Percentiles rank a stretch among this genome's conserved stretches.
Evolutionary conservation across 345 rosid genomes (phyloP).

Genomic region (Heritiera fomes): DNA sequence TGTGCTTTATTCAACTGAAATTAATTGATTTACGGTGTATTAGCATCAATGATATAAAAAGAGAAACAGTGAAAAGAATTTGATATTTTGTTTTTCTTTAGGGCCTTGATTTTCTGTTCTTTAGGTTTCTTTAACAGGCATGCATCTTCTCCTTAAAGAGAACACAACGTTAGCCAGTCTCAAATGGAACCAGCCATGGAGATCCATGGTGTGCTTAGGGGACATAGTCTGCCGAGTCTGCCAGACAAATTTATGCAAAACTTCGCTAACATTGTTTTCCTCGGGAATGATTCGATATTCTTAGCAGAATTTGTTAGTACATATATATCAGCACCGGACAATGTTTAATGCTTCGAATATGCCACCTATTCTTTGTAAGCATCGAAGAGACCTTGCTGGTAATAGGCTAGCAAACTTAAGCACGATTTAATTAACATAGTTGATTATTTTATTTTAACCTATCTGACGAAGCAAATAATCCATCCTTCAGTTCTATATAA

Average conservation of each 20-base stretch:
- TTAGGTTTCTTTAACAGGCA: not conserved
- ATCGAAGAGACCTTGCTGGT: conserved; percentile 10
- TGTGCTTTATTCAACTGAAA: not conserved
- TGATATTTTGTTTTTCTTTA: not conserved
- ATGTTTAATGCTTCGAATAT: conserved; percentile 27
- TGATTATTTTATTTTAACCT: not conserved
- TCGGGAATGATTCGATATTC: too few relatives aligned
- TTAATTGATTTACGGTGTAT: not conserved
- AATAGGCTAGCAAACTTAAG: not conserved
- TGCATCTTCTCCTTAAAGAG: not conserved
- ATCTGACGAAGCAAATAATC: not conserved
- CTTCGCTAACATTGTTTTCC: not conserved
- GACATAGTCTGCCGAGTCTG: not conserved
- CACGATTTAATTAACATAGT: not conserved
- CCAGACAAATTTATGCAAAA: not conserved
- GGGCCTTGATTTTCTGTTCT: not conserved
- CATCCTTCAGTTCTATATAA: not conserved
- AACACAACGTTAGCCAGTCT: not conserved
- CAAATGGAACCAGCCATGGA: not conserved
- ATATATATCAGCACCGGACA: not conserved
- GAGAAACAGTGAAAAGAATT: not conserved
- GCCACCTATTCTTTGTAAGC: not conserved
- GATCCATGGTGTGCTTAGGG: not conserved
- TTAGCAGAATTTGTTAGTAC: too few relatives aligned
- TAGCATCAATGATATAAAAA: not conserved